These are phyloP conservation scores for Nidula niveotomentosa DNA, from an alignment of 1,284 basidiomycete species.

Conservation along the genomic window DNA sequence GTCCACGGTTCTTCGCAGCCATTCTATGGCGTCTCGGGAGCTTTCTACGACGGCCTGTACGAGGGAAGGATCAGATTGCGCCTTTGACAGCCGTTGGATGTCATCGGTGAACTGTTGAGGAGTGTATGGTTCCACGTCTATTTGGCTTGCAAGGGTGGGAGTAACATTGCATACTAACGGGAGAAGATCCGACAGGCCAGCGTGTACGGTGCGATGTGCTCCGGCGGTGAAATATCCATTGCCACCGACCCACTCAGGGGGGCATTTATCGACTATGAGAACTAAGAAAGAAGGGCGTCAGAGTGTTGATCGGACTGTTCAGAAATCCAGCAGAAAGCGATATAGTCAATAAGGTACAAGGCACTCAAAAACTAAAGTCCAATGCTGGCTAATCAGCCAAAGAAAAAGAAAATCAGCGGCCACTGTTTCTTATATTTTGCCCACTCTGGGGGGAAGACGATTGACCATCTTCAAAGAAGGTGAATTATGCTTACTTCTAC, in stretches of 20 bases:
- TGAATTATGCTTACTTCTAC: constrained; percentile 26
- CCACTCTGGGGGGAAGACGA: too few species aligned
- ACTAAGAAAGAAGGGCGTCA: constrained; percentile 25
- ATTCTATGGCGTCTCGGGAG: constrained; percentile 53
- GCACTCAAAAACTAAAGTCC: too few species aligned
- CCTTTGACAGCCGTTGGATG: constrained; percentile 56
- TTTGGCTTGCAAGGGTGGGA: constrained; percentile 37
- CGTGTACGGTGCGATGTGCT: constrained; percentile 60
- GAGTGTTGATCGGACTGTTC: too few species aligned
- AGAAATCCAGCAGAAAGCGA: too few species aligned
- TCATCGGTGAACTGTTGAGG: constrained; percentile 52
- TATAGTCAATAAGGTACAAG: too few species aligned
- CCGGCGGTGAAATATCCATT: constrained; percentile 75
- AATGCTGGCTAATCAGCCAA: too few species aligned
- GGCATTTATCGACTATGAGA: constrained; percentile 65
- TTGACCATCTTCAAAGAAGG: too few species aligned
- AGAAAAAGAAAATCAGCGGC: too few species aligned
- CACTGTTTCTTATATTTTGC: too few species aligned
- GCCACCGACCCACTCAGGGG: constrained; percentile 62
- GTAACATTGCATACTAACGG: constrained; percentile 50
- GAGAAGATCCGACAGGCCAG: constrained; percentile 56
- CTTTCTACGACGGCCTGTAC: constrained; percentile 53
- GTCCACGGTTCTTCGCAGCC: constrained; percentile 49
- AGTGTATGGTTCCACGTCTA: constrained; percentile 62
- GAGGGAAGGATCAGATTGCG: constrained; percentile 45